These are phyloP conservation scores for Botryotinia convoluta DNA, from an alignment of 2,329 filamentous ascomycete species.

Conservation along the genomic window DNA sequence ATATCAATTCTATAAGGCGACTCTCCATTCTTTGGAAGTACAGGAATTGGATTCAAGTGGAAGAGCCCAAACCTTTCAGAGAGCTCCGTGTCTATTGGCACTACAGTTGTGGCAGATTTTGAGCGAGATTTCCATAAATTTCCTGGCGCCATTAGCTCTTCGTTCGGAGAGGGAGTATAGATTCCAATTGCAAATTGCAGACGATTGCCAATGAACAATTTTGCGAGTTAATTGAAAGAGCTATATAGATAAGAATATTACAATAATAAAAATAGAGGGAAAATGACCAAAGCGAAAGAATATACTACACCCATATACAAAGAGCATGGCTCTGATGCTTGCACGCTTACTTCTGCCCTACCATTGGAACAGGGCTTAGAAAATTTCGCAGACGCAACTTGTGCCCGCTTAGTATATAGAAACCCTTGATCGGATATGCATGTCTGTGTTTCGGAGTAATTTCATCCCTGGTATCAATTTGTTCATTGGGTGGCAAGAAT, in stretches of 20 bases:
- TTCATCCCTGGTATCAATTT: not conserved
- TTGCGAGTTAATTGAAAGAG: not conserved
- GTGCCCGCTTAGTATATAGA: not conserved
- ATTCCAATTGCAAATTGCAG: not conserved
- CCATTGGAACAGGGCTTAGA: conserved; percentile 8
- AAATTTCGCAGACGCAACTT: not conserved
- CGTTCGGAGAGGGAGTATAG: not conserved
- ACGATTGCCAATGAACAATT: not conserved
- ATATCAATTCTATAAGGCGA: conserved; percentile 22
- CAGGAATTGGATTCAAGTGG: conserved; percentile 2
- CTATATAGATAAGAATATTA: not conserved
- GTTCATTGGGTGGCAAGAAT: conserved; percentile 4
- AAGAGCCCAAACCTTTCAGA: conserved; percentile 1
- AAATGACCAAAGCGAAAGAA: not conserved
- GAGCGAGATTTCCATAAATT: not conserved
- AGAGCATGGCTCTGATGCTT: not conserved
- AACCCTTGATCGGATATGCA: not conserved
- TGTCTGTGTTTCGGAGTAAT: not conserved
- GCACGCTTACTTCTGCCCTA: conserved; percentile 1
- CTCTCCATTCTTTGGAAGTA: not conserved
- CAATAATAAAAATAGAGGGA: not conserved
- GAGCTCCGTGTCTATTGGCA: not conserved
- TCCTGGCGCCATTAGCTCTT: not conserved
- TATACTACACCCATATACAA: not conserved
- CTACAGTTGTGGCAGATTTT: not conserved